These are phyloP conservation scores for Paraleonurus japonicus DNA, from an alignment of 257 asterid species.

Conservation along the genomic window DNA sequence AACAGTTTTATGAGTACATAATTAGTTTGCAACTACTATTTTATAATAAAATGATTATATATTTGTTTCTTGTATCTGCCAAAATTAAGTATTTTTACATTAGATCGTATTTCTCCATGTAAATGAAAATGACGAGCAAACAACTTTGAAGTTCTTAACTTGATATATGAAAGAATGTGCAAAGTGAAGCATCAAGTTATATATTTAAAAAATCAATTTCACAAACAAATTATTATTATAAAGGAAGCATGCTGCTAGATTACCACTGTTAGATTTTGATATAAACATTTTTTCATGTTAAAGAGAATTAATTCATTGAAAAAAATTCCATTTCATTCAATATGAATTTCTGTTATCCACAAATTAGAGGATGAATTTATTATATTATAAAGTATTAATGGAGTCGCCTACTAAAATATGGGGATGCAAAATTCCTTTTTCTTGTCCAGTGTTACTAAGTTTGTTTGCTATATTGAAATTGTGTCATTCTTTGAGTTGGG, in stretches of 20 bases:
- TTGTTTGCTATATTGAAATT: background rate
- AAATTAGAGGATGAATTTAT: background rate
- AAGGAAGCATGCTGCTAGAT: no score
- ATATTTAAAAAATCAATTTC: background rate
- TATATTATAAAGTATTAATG: background rate
- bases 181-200: constrained; percentile 21
- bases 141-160: background rate
- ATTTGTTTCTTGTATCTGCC: constrained; percentile 78
- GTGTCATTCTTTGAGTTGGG: constrained; percentile 14
- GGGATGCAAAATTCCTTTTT: background rate
- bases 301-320: background rate
- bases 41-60: no score
- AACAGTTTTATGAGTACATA: no score
- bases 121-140: constrained; percentile 5
- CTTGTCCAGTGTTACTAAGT: background rate
- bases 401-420: background rate
- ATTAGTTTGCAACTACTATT: no score
- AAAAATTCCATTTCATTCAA: background rate
- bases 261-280: background rate
- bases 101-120: background rate
- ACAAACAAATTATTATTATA: background rate
- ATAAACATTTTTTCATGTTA: background rate
- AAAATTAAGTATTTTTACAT: constrained; percentile 17
- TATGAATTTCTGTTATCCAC: background rate
- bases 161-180: background rate